Evolutionary conservation across 352 stramenopile genomes (phyloP), one percentile per base, ranked within the genome.

Genomic region (Phytopythium vexans): DNA sequence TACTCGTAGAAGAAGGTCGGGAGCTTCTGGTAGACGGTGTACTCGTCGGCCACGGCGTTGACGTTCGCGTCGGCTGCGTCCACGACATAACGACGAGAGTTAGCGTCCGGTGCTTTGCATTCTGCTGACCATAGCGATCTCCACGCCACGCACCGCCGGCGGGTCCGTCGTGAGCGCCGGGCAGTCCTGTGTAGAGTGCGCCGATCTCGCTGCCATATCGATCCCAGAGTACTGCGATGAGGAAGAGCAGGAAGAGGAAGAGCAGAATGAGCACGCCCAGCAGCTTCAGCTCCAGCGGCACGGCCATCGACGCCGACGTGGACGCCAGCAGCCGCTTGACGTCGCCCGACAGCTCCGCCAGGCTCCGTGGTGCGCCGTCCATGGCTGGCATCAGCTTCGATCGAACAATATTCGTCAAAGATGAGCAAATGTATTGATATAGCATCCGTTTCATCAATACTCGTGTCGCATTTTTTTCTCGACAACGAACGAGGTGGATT

Each of bases 1-100:
- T 92, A 94, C 60, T 94, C 83, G 72, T 94, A 94, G 62, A 94
- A 94, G 54, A 94, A 94, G 14, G 83, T 94, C 1, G 83, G 83
- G 16, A 94, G 64, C 51, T 87, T 92, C 62, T 92, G 81, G 66
- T 94, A 94, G 12, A 91, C 79, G 3, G 81, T 82, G 61, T 85
- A 94, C 56, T 94, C 81, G 64, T 90, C 81, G 12, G 78, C 72
- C 4, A 87, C 81, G 42, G 82, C 76, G 62, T 91, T 82, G 52
- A 83, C 74, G 16, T 82, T 82, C 39, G 74, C 59, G 11, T 87
- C 74, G 68, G 51, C 47, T 65, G 44, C 27, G 38, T 9, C 2
- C 21, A 45, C 15, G 36, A 54, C 43, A 41, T 31, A 56, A 5
- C n/a, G 8, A 37, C 14, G 21, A n/a, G 36, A 54, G 37, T 33